These are phyloP conservation scores for Coemansia sp. DNA, from an alignment of 192 early-diverging fungal genomes.

Conservation along the genomic window DNA sequence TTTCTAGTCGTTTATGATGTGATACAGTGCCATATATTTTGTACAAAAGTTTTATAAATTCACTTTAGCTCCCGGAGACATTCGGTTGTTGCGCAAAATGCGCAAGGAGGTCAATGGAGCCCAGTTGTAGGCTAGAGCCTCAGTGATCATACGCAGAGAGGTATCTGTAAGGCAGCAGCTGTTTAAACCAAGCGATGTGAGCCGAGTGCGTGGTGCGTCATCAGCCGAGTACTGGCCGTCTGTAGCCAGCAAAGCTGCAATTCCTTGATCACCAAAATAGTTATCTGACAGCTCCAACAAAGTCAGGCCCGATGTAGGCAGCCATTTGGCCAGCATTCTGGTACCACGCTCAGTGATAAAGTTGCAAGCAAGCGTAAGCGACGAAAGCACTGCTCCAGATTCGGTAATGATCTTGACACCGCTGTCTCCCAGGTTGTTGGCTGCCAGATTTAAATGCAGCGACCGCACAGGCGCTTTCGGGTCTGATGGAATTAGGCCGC, in stretches of 20 bases:
- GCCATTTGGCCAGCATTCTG: slow-evolving; percentile 37
- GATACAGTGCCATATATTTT: slow-evolving; percentile 9
- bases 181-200: slow-evolving; percentile 37
- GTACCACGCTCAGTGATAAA: slow-evolving; percentile 51
- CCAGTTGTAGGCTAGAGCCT: slow-evolving; percentile 34
- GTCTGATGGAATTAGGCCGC: slow-evolving; percentile 8
- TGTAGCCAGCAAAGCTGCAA: slow-evolving; percentile 25
- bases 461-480: not conserved
- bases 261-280: slow-evolving; percentile 52
- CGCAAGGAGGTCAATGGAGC: slow-evolving; percentile 37
- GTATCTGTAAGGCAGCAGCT: slow-evolving; percentile 50
- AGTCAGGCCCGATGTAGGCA: slow-evolving; percentile 26
- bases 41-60: slow-evolving; percentile 17
- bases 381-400: slow-evolving; percentile 24
- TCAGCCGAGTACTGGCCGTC: not conserved
- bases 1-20: not conserved
- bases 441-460: slow-evolving; percentile 43
- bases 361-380: slow-evolving; percentile 48
- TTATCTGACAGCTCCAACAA: slow-evolving; percentile 46
- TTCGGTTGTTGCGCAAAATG: slow-evolving; percentile 48
- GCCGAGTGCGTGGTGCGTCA: slow-evolving; percentile 11
- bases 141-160: slow-evolving; percentile 37
- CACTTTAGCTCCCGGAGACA: slow-evolving; percentile 34
- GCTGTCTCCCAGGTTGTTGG: slow-evolving; percentile 45
- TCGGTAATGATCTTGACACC: slow-evolving; percentile 30